Base-by-base conservation (phyloP, 2,329 filamentous ascomycete genomes). In the Fusarium poae region DNA sequence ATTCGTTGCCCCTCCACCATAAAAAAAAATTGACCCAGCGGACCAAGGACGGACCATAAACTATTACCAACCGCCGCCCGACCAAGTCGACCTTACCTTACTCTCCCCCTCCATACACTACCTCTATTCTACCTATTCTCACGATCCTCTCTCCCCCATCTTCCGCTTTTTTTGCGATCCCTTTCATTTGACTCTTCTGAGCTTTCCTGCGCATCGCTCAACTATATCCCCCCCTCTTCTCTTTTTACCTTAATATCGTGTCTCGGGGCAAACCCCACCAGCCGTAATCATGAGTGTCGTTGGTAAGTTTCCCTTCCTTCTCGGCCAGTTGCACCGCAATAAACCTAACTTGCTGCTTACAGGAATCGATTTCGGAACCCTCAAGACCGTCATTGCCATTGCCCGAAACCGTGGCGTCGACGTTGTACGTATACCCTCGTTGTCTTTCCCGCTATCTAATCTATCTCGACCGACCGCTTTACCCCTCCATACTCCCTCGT, bases 371-470 rank as follows among this genome's bases (percentile, higher is more conserved):
- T 91, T 98, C 84, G 95, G 95, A 85, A 93, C 93, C 74, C 90
- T 97, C 81, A 97, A 97, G 88, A 97, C 95, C 80, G 94, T 97
- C 79, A 92, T 98, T 83, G 95, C 95, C 80, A 95, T 98, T 82
- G 96, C 96, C 79, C 90, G 96, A 82, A 98, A 98, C 84, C 94
- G 97, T 81, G 96, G 96, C 84, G 96, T 99, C 82, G 96, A 99
- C 86, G 96, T 99, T 81, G 94, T 97, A 88, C 79, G 94, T 96
- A 79, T 74, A 71, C 66, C 62, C 68, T 63, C 51, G 50, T 51
- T 58, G 48, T 37, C 42, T 50, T 20, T 30, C 39, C 62, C 59
- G 32, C 54, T 57, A 56, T 61, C 57, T 57, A 49, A 49, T 61
- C 57, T 56, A 51, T 53, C 59, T 49, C 43, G 46, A 43, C 55